phyloP scores from a whole-genome alignment of 805 yeast species.

The Myxozyma melibiosi region DNA sequence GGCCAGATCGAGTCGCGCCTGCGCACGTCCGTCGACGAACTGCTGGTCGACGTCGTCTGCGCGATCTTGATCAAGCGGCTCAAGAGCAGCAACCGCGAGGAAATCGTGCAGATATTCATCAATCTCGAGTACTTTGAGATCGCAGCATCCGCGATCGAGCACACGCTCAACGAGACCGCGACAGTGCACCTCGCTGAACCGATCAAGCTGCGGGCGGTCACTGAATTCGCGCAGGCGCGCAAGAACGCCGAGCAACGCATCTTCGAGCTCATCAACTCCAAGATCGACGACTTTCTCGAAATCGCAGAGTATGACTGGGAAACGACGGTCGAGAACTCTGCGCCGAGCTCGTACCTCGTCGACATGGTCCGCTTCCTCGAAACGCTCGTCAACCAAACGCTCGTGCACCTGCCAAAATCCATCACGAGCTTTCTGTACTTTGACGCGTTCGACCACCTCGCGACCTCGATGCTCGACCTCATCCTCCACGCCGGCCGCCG shows the following conservation, averaged over 20 bases:
- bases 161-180: conserved; percentile 45
- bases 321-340: conserved; percentile 47
- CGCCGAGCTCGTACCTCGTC: conserved; percentile 72
- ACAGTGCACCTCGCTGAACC: conserved; percentile 21
- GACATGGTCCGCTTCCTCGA: conserved; percentile 86
- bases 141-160: conserved; percentile 67
- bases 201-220: conserved; percentile 17
- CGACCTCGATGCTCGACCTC: conserved; percentile 65
- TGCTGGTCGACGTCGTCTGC: conserved; percentile 70
- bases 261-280: conserved; percentile 78
- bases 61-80: conserved; percentile 62
- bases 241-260: conserved; percentile 76
- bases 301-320: conserved; percentile 87
- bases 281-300: conserved; percentile 77
- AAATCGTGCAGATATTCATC: conserved; percentile 82
- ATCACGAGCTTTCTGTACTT: conserved; percentile 79
- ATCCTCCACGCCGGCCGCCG: conserved; percentile 56
- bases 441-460: conserved; percentile 82
- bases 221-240: conserved; percentile 48
- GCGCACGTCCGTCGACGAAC: conserved; percentile 65
- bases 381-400: conserved; percentile 81
- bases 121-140: conserved; percentile 83
- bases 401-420: conserved; percentile 76
- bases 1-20: conserved; percentile 58
- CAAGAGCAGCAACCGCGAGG: conserved; percentile 79